Evolutionary conservation across 176 grass and related monocot species (phyloP), one percentile per base, ranked within the genome.

Genomic region (Calamus simplicifolius): DNA sequence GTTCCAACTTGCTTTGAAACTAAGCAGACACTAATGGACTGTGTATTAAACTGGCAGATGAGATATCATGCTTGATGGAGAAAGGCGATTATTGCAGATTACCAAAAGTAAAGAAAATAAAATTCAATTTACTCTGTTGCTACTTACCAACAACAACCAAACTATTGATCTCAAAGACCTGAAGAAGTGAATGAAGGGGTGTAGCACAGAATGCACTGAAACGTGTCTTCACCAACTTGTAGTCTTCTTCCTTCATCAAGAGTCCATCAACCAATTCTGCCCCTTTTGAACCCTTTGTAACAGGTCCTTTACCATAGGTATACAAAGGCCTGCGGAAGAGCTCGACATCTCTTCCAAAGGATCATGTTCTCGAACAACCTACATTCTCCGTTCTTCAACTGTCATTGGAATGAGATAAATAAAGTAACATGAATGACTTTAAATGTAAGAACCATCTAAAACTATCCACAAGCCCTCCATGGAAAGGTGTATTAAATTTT

Each of bases 291-390:
- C 81, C 92, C 70, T 90, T 90, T 13, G 67, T 76, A 53, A 78
- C 85, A 50, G 86, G 86, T 35, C 92, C 92, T 70, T 85, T 82
- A 21, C 80, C 86, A 61, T 85, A 80, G 27, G 82, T 70, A 43
- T 87, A 96, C 16, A 77, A 67, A 30, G 75, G 87, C 23, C 84
- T 69, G 17, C 92, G 86, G 5, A 96, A 96, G 70, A 85, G 69
- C 28, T 96, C 92, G 25, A 80, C 87, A 51, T 97, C 93, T 80
- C 69, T 88, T 67, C 93, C 93, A 52, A 82, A 57, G 78, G 81
- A 25, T 97, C 93, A 70, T 95, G 86, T 64, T 95, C 90, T 90
- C 90, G 81, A 35, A 95, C 90, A 29, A 95, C 90, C 90, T 73
- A 35, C 29, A 74, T 69, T 59, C 10, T 75, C 73, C 25, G 28